Conservation (phyloP, 805 yeast genomes). For the Cyberlindnera veronae region DNA sequence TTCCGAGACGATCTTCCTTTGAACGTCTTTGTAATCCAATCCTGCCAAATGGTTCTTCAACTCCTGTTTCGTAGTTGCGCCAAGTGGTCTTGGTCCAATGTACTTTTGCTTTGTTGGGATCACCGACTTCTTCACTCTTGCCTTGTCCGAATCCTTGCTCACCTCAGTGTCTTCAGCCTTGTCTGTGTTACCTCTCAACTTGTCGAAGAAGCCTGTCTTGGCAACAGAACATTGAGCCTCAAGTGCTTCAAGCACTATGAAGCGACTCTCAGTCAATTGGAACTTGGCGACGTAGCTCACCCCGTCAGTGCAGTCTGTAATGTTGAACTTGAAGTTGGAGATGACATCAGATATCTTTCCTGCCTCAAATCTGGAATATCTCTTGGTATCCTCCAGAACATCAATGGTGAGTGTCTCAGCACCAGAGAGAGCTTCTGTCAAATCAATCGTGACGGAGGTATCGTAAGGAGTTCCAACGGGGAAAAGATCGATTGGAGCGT, state of each 20-base stretch:
- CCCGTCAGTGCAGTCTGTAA: slow-evolving; percentile 37
- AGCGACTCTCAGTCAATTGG: slow-evolving; percentile 43
- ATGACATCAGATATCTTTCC: slow-evolving; percentile 10
- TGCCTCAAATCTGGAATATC: slow-evolving; percentile 25
- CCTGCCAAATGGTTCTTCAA: slow-evolving; percentile 46
- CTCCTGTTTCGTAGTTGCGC: slow-evolving; percentile 42
- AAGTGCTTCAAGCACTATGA: slow-evolving; percentile 44
- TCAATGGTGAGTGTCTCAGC: slow-evolving; percentile 33
- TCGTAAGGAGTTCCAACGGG: slow-evolving; percentile 42
- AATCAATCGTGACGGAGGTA: slow-evolving; percentile 32
- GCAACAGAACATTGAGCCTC: slow-evolving; percentile 40
- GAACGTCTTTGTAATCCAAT: slow-evolving; percentile 53
- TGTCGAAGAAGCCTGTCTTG: slow-evolving; percentile 19
- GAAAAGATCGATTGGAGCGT: slow-evolving; percentile 37
- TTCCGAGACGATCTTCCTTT: slow-evolving; percentile 51
- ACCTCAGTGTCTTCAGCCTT: slow-evolving; percentile 12
- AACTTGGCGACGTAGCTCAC: slow-evolving; percentile 40
- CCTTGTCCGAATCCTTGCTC: slow-evolving; percentile 16
- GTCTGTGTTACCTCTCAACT: slow-evolving; percentile 5
- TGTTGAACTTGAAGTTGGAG: slow-evolving; percentile 31
- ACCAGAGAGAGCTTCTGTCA: slow-evolving; percentile 32
- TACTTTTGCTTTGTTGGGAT: slow-evolving; percentile 31
- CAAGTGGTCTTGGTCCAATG: slow-evolving; percentile 45
- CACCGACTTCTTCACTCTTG: slow-evolving; percentile 23
- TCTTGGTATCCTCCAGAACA: slow-evolving; percentile 30